Evolutionary conservation across 2,329 filamentous ascomycete species (phyloP).

Genomic region (Coniochaeta pulveracea): DNA sequence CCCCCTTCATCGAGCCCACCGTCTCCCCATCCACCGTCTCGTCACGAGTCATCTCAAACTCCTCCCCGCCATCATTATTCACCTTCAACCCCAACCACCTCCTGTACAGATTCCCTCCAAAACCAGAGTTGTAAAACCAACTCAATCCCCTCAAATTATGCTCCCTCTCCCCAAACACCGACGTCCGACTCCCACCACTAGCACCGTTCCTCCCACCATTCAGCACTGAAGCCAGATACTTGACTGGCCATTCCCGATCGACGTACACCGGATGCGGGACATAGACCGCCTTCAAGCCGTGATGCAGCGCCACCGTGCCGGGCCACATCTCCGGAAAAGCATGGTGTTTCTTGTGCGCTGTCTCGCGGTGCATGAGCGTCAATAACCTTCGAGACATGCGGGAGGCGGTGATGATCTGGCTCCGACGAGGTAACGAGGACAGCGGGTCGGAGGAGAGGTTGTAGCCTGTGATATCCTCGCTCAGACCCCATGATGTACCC

Average conservation of each 20-base stretch:
- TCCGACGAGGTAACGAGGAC: constrained; percentile 59
- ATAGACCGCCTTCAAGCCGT: constrained; percentile 86
- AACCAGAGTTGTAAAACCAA: constrained; percentile 86
- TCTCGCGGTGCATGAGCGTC: constrained; percentile 83
- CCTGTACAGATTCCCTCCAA: constrained; percentile 70
- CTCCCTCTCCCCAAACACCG: constrained; percentile 73
- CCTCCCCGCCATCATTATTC: constrained; percentile 67
- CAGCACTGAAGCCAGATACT: constrained; percentile 66
- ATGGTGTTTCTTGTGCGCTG: constrained; percentile 70
- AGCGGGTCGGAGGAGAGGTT: constrained; percentile 49
- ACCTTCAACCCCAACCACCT: constrained; percentile 79
- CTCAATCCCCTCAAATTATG: constrained; percentile 79
- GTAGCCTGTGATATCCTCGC: constrained; percentile 76
- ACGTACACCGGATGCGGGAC: constrained; percentile 83
- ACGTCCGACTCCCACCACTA: constrained; percentile 59
- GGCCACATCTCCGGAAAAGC: constrained; percentile 98
- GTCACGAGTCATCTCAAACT: constrained; percentile 55
- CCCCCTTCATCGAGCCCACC: constrained; percentile 45
- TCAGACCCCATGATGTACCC: constrained; percentile 72
- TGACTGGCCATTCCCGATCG: constrained; percentile 74
- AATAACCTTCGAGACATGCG: constrained; percentile 74
- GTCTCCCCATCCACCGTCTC: constrained; percentile 33
- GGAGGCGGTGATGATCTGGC: constrained; percentile 79
- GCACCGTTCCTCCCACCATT: constrained; percentile 70
- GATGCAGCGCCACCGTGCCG: constrained; percentile 73